Evolutionary conservation across 495 filamentous ascomycete genomes (phyloP), one percentile per base, ranked within the genome.

Genomic region (Echria macrotheca): DNA sequence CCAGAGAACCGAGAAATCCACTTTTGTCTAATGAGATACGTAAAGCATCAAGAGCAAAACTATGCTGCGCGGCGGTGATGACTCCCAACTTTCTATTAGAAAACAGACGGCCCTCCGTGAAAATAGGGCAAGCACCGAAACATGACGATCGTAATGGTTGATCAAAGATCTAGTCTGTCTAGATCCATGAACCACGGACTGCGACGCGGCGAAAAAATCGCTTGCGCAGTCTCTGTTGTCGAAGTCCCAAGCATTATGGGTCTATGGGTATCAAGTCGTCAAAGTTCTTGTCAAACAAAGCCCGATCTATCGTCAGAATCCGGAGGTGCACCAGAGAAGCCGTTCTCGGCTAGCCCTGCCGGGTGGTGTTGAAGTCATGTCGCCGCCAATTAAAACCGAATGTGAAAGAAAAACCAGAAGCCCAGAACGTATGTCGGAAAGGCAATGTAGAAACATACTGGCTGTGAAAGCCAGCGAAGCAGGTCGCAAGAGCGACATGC

Each of bases 21-120:
- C 72, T 78, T 79, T 79, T 79, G 70, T 80, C 77, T 80, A n/a
- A 80, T 74, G 68, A 67, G 58, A 69, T 56, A 53, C 24, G 38
- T 52, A 53, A 57, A 60, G 63, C 56, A 61, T 60, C 58, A 50
- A 68, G 50, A 31, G 54, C 60, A 59, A 47, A 65, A 52, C 59
- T 57, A 59, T 67, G 54, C 44, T 49, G 47, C 50, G 63, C 64
- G 67, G 67, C 65, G 59, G 60, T 67, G 61, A 61, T n/a, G n/a
- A n/a, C n/a, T n/a, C 58, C 63, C 62, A 50, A 54, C 55, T 52
- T 57, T 69, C 69, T 69, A 65, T 65, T 45, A 64, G 63, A 64
- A 65, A 64, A 65, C 57, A 59, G 49, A 67, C 66, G 59, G 61
- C 60, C 67, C 67, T 70, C 65, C 50, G 39, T 40, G 56, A 55